A percentile compares a stretch with the other conserved stretches of the same genome.
Conservation (phyloP, 352 stramenopile species). For the Phytopythium ostracodes region DNA sequence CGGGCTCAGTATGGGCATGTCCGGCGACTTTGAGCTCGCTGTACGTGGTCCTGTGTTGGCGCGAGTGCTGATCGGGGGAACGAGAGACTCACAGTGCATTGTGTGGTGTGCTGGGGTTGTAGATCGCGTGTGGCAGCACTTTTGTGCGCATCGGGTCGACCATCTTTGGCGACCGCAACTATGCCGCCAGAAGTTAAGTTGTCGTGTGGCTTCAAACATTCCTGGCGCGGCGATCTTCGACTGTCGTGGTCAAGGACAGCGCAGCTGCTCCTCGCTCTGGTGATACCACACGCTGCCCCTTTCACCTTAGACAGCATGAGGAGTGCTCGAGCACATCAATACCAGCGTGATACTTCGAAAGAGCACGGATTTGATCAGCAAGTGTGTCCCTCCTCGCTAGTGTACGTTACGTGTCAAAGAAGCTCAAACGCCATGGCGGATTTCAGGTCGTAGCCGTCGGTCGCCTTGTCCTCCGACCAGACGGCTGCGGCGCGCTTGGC, state of each 20-base stretch:
- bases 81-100: not conserved
- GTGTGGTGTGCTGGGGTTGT: not conserved
- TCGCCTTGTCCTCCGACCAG: slow-evolving; percentile 43
- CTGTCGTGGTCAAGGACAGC: not conserved
- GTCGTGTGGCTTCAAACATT: not conserved
- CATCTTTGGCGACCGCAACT: slow-evolving; percentile 97
- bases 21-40: slow-evolving; percentile 96
- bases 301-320: not conserved
- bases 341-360: no score
- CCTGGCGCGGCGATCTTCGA: not conserved
- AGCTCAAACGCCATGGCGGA: slow-evolving; percentile 70
- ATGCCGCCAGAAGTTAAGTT: slow-evolving; percentile 54
- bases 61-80: not conserved
- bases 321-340: not conserved
- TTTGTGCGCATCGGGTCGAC: slow-evolving; percentile 96
- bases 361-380: not conserved
- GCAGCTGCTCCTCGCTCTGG: not conserved
- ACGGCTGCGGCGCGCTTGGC: slow-evolving; percentile 37
- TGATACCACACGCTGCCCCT: no score
- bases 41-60: slow-evolving; percentile 19
- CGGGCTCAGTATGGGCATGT: slow-evolving; percentile 99
- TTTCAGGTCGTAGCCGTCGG: slow-evolving; percentile 33
- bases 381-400: not conserved
- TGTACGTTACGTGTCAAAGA: slow-evolving; percentile 26
- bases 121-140: slow-evolving; percentile 94